Evolutionary conservation across 257 asterid genomes (phyloP).

Genomic region (Gentiana dahurica): DNA sequence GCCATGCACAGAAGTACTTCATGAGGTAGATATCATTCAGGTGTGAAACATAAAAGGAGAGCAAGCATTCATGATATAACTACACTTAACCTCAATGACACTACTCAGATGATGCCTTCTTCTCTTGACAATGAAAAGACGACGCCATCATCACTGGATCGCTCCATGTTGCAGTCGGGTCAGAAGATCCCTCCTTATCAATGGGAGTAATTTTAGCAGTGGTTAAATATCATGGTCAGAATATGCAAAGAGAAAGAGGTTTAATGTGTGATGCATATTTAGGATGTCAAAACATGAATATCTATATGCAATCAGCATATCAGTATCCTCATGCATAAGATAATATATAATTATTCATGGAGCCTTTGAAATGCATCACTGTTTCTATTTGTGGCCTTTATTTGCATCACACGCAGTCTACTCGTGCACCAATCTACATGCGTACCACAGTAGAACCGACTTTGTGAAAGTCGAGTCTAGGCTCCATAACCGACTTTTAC

Average conservation of each 20-base stretch:
- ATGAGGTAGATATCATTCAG: conserved; percentile 63
- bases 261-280: conserved; percentile 30
- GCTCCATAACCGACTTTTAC: too few relatives aligned
- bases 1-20: conserved; percentile 96
- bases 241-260: conserved; percentile 33
- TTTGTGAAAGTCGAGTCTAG: too few relatives aligned
- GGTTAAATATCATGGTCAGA: conserved; percentile 29
- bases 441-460: too few relatives aligned
- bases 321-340: conserved; percentile 52
- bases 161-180: conserved; percentile 18
- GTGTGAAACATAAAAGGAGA: conserved; percentile 82
- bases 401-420: too few relatives aligned
- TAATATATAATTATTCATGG: neutral
- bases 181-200: conserved; percentile 23
- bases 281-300: conserved; percentile 45
- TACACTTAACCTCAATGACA: conserved; percentile 52
- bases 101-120: conserved; percentile 26
- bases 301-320: conserved; percentile 59
- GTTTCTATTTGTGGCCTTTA: too few relatives aligned
- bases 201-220: conserved; percentile 32
- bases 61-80: conserved; percentile 97
- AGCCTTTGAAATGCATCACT: conserved; percentile 2
- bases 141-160: conserved; percentile 26
- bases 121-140: conserved; percentile 30
- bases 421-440: too few relatives aligned